Base-by-base conservation (phyloP, 305 asterid genomes). In the Fraxinus paxiana region DNA sequence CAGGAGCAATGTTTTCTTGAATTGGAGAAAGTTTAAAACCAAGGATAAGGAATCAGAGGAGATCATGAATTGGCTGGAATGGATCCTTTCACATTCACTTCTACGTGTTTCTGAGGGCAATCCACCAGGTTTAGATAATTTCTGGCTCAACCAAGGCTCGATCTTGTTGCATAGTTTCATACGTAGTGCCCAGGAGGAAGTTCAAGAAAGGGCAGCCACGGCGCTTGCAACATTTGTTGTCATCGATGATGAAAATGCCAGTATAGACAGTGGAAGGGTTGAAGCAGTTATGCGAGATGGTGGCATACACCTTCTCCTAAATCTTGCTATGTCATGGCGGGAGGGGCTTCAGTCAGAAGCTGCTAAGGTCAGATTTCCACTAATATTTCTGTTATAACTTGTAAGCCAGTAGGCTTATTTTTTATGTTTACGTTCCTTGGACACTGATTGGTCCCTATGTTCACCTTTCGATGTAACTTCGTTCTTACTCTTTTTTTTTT, bases 321-420 rank as follows among this genome's bases (percentile, higher is more conserved):
- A 90, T 83, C 99, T 94, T 77, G 99, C 97, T 46, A 88, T 85
- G 80, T 90, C 97, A 56, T 91, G 96, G 96, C 83, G 87, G 59
- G 98, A 93, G 86, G 98, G 98, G 85, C 94, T 95, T 86, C 98
- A 95, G 86, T 86, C 97, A 46, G 98, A 95, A 89, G 97, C 97
- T 82, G 92, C 97, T 78, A 94, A 94, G 93, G 98, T 90, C 84
- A 85, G 76, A 76, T 78, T 82, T 85, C 12, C 71, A 17, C 46
- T 59, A 37, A 13, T 54, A 75, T 20, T 82, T 67, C 84, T 81
- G 37, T 78, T 38, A 4, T 71, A 33, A 38, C 51, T 20, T 70
- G 83, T 76, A 41, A 20, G 56, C 70, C 8, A 34, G 12, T 22
- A 24, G 34, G 31, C 18, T 71, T 77, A 12, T 73, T 31, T 15